Evolutionary conservation across 176 grass and related monocot genomes (phyloP).

Genomic region (Bolboschoenus planiculmis): DNA sequence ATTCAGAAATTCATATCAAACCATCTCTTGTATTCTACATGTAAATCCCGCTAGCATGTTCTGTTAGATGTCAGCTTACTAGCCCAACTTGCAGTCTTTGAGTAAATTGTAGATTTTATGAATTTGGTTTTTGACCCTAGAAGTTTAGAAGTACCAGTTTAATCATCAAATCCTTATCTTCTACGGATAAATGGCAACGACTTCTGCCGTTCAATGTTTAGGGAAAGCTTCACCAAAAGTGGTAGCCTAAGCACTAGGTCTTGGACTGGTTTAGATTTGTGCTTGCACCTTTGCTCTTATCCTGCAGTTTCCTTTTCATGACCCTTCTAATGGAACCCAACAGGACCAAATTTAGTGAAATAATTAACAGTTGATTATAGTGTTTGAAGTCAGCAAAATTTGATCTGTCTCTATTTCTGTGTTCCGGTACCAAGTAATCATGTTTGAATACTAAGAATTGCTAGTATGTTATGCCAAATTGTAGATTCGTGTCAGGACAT

Average conservation of each 20-base stretch:
- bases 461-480: neutral
- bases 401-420: neutral
- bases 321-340: neutral
- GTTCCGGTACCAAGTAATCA: neutral
- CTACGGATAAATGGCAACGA: neutral
- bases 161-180: neutral
- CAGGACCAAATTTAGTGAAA: neutral
- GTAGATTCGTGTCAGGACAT: conserved; percentile 84
- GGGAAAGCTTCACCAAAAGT: neutral
- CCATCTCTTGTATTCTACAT: neutral
- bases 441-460: neutral
- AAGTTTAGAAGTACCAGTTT: neutral
- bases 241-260: neutral
- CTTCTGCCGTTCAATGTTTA: neutral
- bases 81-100: neutral
- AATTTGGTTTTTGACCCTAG: neutral
- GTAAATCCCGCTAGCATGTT: neutral
- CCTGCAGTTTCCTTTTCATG: neutral
- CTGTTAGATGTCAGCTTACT: neutral
- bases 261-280: neutral
- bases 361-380: neutral
- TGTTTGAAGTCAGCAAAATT: neutral
- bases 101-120: neutral
- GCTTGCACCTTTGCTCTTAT: neutral
- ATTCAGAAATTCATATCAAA: neutral